Percentiles rank a stretch among this genome's conserved stretches.
Conservation (phyloP, 306 rosid genomes). For the Cyamopsis tetragonoloba region DNA sequence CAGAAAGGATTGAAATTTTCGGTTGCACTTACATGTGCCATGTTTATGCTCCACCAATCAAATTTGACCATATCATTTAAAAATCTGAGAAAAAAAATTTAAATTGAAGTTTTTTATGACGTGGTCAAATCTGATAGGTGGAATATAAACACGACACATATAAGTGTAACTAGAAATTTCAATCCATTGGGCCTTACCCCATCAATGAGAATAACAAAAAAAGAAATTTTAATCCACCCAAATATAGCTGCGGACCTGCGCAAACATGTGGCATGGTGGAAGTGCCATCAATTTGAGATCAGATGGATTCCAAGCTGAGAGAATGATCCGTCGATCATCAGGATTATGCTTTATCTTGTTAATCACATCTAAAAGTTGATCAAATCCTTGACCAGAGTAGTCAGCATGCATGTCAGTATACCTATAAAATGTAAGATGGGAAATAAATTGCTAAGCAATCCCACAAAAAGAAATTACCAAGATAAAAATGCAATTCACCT, state of each 20-base stretch:
- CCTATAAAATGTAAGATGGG: constrained; percentile 44
- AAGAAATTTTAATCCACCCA: too few species aligned
- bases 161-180: too few species aligned
- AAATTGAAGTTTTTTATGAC: too few species aligned
- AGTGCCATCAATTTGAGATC: constrained; percentile 96
- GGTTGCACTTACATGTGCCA: too few species aligned
- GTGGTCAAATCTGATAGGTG: too few species aligned
- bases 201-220: too few species aligned
- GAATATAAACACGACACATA: too few species aligned
- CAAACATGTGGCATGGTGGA: constrained; percentile 97
- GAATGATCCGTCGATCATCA: constrained; percentile 79
- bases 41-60: too few species aligned
- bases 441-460: not conserved
- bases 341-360: constrained; percentile 82
- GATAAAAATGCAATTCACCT: constrained; percentile 32
- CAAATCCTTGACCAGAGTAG: constrained; percentile 88
- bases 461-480: not conserved
- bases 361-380: constrained; percentile 85
- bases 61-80: too few species aligned
- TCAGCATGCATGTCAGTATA: constrained; percentile 91
- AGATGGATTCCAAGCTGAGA: constrained; percentile 92
- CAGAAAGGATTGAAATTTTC: too few species aligned
- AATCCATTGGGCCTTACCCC: too few species aligned
- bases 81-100: too few species aligned
- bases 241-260: constrained; percentile 58